A percentile compares a stretch with the other conserved stretches of the same genome.
These are phyloP conservation scores for Achlya hypogyna DNA, from an alignment of 352 stramenopile genomes.

Conservation along the genomic window DNA sequence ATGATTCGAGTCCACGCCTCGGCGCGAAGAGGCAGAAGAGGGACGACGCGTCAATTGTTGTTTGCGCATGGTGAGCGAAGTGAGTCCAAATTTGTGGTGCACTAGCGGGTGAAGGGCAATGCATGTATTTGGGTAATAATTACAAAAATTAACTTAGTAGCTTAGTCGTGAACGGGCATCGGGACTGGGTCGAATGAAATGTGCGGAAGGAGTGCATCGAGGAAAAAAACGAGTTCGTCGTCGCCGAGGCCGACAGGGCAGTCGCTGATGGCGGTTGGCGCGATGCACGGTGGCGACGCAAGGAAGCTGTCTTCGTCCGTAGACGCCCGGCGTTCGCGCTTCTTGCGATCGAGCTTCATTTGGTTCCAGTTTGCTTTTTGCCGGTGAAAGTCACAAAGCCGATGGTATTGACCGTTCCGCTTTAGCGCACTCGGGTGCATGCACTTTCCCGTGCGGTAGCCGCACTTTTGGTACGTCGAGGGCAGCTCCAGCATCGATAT, in stretches of 20 bases:
- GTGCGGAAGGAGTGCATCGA: constrained; percentile 2
- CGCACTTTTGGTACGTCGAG: constrained; percentile 9
- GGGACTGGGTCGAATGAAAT: neutral
- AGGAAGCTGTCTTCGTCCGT: neutral
- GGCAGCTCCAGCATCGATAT: neutral
- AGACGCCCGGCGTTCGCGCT: neutral
- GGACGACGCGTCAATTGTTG: too few species aligned
- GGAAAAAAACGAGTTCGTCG: constrained; percentile 17
- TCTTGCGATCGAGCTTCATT: constrained; percentile 21
- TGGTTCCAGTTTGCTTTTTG: constrained; percentile 23
- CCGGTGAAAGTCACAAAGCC: constrained; percentile 22
- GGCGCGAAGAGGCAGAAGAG: too few species aligned
- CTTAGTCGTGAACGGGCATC: neutral
- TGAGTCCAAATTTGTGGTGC: too few species aligned
- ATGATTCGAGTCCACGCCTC: too few species aligned
- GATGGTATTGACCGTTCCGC: constrained; percentile 17
- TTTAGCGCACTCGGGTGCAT: constrained; percentile 16
- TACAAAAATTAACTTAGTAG: too few species aligned
- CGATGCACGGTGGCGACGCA: neutral
- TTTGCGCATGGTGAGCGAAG: too few species aligned
- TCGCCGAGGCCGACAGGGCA: neutral
- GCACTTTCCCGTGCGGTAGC: constrained; percentile 18
- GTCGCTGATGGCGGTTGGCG: neutral
- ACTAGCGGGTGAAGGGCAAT: too few species aligned
- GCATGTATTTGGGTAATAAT: too few species aligned